phyloP scores from a whole-genome alignment of 2,329 filamentous ascomycete genomes.

The Cordyceps pruinosa region DNA sequence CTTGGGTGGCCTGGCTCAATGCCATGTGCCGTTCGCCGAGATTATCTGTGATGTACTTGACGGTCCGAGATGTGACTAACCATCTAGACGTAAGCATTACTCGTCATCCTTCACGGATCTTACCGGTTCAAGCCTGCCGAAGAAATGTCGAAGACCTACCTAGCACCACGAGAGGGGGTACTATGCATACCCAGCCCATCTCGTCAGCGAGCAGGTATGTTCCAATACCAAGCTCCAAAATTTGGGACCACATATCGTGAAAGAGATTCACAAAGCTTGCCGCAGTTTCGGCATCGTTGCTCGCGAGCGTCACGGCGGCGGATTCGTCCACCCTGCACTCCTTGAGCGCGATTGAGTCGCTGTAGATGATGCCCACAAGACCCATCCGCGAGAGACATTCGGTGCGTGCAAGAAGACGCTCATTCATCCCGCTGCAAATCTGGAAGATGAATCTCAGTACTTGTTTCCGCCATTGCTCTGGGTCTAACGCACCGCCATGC shows the following conservation, averaged over 20 bases:
- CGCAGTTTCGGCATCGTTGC: slow-evolving; percentile 9
- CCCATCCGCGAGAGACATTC: slow-evolving; percentile 1
- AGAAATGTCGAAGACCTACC: background rate
- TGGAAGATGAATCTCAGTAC: background rate
- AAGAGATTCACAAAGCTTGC: background rate
- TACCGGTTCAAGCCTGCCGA: background rate
- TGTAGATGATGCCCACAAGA: slow-evolving; percentile 13
- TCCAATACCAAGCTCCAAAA: slow-evolving; percentile 5
- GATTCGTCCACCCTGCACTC: slow-evolving; percentile 11
- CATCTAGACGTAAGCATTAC: background rate
- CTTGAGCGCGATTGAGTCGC: slow-evolving; percentile 11
- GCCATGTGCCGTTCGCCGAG: slow-evolving; percentile 11
- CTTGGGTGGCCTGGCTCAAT: slow-evolving; percentile 7
- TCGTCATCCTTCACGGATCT: no score
- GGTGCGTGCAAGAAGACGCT: background rate
- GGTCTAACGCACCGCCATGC: background rate
- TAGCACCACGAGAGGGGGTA: slow-evolving; percentile 2
- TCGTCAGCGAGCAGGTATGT: slow-evolving; percentile 6
- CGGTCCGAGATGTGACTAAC: slow-evolving; percentile 9
- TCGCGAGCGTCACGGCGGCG: slow-evolving; percentile 15
- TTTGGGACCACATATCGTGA: slow-evolving; percentile 9
- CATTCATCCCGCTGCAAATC: slow-evolving; percentile 8
- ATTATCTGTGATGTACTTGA: slow-evolving; percentile 10
- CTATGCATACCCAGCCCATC: slow-evolving; percentile 7
- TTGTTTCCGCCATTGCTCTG: background rate